A percentile compares a stretch with the other conserved stretches of the same genome.
phyloP scores from a whole-genome alignment of 1,139 yeast genomes.

The Hemisphaericaspora xylanilytica region DNA sequence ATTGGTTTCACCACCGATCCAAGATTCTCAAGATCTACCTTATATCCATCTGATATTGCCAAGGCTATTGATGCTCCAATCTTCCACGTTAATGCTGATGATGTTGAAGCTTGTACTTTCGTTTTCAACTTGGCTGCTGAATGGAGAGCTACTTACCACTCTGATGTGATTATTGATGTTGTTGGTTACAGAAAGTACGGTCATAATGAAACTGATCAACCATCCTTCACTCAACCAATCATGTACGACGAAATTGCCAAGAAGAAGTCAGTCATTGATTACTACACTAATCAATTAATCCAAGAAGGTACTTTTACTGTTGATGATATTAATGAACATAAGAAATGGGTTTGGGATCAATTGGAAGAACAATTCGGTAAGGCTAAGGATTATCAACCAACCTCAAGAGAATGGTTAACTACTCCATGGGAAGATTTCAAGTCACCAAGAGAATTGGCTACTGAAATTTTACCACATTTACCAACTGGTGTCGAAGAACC shows the following conservation, averaged over 20 bases:
- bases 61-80: conserved; percentile 96
- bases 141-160: conserved; percentile 95
- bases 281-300: conserved; percentile 75
- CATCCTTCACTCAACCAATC: conserved; percentile 95
- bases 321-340: conserved; percentile 92
- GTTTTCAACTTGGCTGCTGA: conserved; percentile 96
- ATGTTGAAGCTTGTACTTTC: conserved; percentile 88
- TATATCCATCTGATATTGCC: conserved; percentile 97
- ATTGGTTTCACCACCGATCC: conserved; percentile 99
- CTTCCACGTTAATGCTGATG: conserved; percentile 99
- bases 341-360: conserved; percentile 95
- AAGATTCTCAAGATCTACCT: conserved; percentile 94
- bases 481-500: conserved; percentile 88
- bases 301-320: conserved; percentile 85
- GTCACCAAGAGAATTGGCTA: conserved; percentile 95
- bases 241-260: conserved; percentile 91
- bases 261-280: conserved; percentile 84
- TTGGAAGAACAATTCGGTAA: conserved; percentile 87
- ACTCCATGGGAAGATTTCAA: conserved; percentile 99
- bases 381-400: conserved; percentile 87
- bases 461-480: conserved; percentile 91
- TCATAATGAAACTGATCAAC: conserved; percentile 99
- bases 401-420: conserved; percentile 96
- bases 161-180: conserved; percentile 93
- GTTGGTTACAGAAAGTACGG: conserved; percentile 99